Evolutionary conservation across 78 protist species (phyloP), one percentile per base, ranked within the genome.

Genomic region (Dictyostelium purpureum): DNA sequence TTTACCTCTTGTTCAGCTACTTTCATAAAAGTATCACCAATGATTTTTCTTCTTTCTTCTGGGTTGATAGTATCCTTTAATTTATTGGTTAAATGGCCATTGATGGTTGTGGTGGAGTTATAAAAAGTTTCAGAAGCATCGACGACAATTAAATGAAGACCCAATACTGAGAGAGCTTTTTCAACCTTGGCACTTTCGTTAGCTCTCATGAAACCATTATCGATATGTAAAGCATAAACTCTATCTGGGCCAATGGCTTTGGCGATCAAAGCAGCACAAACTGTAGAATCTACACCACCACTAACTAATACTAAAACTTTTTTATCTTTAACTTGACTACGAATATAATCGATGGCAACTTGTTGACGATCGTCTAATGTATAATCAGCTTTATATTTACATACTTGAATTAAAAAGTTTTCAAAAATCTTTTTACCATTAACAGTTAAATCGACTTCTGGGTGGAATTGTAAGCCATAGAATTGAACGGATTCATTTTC

Each of bases 281-380:
- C 99, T 0, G 99, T 70, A 18, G 97, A 91, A 88, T 98, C 99
- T 7, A 98, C 99, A 42, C 99, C 99, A 42, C 99, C 99, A 0
- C 94, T 74, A 24, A 98, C 98, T 51, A 97, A 91, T 38, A 96
- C 96, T 56, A 98, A 94, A 0, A 97, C 97, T 40, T 87, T 54
- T 35, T 59, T 24, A 26, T 67, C 35, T 1, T 59, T 78, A 63
- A 94, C 79, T 11, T 52, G 35, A 12, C 19, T 42, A 35, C 85
- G 67, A 47, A 98, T 96, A 31, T 93, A 56, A 10, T 33, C 51
- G 81, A 97, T 85, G 18, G 96, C 96, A 24, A 2, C 12, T 21
- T 94, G 87, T 56, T 95, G 95, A 35, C 97, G 75, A 66, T 67
- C 73, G 47, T 37, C 93, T 19, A 89, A 33, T 26, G 98, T 96